Evolutionary conservation across 306 rosid genomes (phyloP).

Genomic region (Quillaja saponaria): DNA sequence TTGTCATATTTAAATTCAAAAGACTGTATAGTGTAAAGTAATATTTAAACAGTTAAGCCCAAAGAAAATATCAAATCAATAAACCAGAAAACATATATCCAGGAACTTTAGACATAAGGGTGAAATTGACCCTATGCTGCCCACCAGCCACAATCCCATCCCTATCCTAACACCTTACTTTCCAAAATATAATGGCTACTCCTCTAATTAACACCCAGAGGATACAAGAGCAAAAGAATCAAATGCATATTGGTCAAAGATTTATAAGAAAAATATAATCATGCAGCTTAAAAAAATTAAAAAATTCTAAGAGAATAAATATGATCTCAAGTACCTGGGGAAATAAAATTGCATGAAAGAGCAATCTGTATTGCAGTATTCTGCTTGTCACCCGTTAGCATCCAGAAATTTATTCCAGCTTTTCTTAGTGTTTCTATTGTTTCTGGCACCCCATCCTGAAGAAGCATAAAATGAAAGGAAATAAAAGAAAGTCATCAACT

Average conservation of each 20-base stretch:
- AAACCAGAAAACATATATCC: background rate
- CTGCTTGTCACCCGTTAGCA: constrained; percentile 99
- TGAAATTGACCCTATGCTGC: no score
- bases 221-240: no score
- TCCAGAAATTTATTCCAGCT: constrained; percentile 99
- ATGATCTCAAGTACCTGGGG: constrained; percentile 70
- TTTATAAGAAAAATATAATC: constrained; percentile 22
- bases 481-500: constrained; percentile 6
- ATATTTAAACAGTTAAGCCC: no score
- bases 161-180: no score
- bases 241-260: background rate
- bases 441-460: constrained; percentile 98
- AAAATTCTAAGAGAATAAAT: background rate
- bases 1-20: no score
- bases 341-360: constrained; percentile 92
- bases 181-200: no score
- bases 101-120: background rate
- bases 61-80: no score
- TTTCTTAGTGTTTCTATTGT: constrained; percentile 87
- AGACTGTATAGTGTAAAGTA: no score
- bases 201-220: no score
- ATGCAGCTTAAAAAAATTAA: constrained; percentile 11
- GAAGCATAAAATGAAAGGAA: constrained; percentile 19
- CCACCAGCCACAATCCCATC: no score
- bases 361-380: constrained; percentile 96